These are phyloP conservation scores for Rubia balearica DNA, from an alignment of 305 asterid genomes.

Conservation along the genomic window DNA sequence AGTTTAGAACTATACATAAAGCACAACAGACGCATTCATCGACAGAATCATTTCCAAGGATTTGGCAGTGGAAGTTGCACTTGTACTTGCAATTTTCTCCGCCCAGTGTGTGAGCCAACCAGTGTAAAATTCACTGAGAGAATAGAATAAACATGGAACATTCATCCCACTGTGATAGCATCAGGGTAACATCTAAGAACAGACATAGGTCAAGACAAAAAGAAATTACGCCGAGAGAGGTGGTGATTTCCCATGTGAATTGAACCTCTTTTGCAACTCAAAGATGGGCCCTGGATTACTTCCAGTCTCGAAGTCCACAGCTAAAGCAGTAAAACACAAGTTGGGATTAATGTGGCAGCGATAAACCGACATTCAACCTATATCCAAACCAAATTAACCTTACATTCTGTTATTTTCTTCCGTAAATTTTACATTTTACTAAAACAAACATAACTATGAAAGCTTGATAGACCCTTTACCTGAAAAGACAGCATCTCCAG, in stretches of 20 bases:
- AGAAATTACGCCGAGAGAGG: constrained; percentile 73
- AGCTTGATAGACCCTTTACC: constrained; percentile 29
- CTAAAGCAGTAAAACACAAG: constrained; percentile 28
- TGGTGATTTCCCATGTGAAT: constrained; percentile 86
- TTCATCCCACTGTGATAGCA: constrained; percentile 4
- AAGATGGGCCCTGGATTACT: constrained; percentile 78
- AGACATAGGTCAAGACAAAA: constrained; percentile 16
- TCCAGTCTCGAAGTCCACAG: constrained; percentile 86
- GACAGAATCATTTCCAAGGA: constrained; percentile 70
- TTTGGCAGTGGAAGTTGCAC: constrained; percentile 57
- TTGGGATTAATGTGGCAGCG: background rate
- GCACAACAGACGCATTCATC: constrained; percentile 84
- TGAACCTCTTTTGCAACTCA: constrained; percentile 74
- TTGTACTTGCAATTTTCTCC: constrained; percentile 75
- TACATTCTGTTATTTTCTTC: background rate
- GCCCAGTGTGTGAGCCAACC: constrained; percentile 99
- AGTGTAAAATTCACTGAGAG: constrained; percentile 78
- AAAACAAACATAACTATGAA: background rate
- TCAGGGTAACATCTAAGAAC: background rate
- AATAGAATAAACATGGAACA: constrained; percentile 6
- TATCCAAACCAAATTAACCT: background rate
- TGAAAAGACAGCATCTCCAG: constrained; percentile 71
- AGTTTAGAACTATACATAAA: constrained; percentile 54
- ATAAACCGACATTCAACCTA: background rate
- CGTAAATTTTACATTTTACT: background rate